Base-by-base conservation (phyloP, 345 rosid species). In the Hypericum perforatum region DNA sequence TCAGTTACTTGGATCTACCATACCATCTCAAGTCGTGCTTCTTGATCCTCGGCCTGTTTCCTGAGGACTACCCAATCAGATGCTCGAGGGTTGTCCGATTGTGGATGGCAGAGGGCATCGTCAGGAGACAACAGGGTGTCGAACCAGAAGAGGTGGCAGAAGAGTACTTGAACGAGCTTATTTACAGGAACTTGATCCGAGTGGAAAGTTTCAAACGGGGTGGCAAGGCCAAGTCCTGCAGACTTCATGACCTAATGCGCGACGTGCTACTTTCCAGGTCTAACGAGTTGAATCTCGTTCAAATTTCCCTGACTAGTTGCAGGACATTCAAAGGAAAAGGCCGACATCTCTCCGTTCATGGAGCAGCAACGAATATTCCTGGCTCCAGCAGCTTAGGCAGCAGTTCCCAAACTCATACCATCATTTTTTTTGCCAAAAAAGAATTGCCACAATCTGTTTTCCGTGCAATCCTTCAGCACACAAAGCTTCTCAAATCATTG, bases 1-100 rank as follows among this genome's bases (percentile, higher is more conserved):
- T 56, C 39, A 56, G 59, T 14, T 56, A 56, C 49, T 12, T 8
- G 11, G 59, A 56, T 16, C 43, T 56, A 13, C 59, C 59, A 16
- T 56, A 43, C 47, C 8, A 36, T n/a, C 38, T 56, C 38, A 56
- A 56, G n/a, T 0, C n/a, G 7, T 52, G 55, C 38, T 36, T 52
- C 16, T 36, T 52, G 39, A 3, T n/a, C 41, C n/a, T 52, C 6
- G 49, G 49, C 13, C 10, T 43, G n/a, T 56, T 56, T 36, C 59
- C 59, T 0, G 49, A 56, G 37, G 48, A 43, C 49, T 32, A 43
- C 12, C 6, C 10, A 6, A 56, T 56, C 5, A 9, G 11, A 6
- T 8, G 40, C 12, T 9, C 10, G 8, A 43, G 38, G 29, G 41
- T 56, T 7, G 12, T 56, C 16, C 37, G 40, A 12, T 15, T 29